Evolutionary conservation across 2,329 filamentous ascomycete genomes (phyloP).

Genomic region (Penicillium sp.): DNA sequence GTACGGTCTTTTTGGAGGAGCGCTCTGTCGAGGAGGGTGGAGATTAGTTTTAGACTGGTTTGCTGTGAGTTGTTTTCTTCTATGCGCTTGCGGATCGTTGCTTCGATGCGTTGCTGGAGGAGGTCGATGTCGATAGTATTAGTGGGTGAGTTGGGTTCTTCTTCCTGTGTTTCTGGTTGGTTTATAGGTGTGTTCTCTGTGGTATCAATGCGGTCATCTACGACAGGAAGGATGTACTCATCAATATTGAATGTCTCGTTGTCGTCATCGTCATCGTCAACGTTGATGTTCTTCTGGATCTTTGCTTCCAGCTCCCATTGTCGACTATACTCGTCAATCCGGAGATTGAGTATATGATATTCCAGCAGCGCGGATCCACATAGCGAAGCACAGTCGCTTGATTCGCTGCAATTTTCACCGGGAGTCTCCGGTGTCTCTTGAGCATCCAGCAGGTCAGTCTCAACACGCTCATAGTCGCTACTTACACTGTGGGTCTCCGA

Average conservation of each 20-base stretch:
- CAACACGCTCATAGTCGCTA: neutral
- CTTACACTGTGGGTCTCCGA: neutral
- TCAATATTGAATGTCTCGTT: neutral
- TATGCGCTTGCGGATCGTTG: constrained; percentile 3
- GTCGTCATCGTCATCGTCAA: neutral
- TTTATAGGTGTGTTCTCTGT: neutral
- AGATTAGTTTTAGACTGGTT: neutral
- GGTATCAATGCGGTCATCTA: neutral
- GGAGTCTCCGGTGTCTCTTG: neutral
- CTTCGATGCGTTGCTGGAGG: constrained; percentile 8
- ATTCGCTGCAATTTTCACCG: neutral
- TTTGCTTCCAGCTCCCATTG: neutral
- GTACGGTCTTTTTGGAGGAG: constrained; percentile 1
- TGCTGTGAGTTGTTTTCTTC: constrained; percentile 2
- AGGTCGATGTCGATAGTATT: constrained; percentile 1
- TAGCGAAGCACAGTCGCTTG: neutral
- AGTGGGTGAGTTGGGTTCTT: neutral
- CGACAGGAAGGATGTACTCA: neutral
- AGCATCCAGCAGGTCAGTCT: neutral
- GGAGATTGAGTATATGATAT: neutral
- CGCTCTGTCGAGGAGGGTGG: constrained; percentile 1
- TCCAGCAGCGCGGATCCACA: neutral
- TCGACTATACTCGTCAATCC: neutral
- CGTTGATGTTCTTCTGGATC: neutral
- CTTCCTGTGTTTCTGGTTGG: neutral